phyloP scores from a whole-genome alignment of 805 yeast species.

The Candida odintsovae region DNA sequence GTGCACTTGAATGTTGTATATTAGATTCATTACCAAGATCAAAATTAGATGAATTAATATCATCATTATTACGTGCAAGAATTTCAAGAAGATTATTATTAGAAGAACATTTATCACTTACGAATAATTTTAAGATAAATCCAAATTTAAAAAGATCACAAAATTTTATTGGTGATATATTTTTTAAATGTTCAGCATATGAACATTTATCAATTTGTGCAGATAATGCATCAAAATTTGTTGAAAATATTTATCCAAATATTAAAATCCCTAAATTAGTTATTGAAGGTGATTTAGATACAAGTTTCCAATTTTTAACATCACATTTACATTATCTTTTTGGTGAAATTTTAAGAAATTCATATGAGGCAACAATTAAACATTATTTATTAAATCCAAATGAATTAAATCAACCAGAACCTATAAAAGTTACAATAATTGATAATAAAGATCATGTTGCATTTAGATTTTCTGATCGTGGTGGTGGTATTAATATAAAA shows the following conservation, averaged over 20 bases:
- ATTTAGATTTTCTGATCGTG: slow-evolving; percentile 81
- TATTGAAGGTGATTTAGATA: slow-evolving; percentile 66
- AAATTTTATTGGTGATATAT: slow-evolving; percentile 67
- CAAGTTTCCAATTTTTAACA: slow-evolving; percentile 75
- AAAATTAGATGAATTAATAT: slow-evolving; percentile 67
- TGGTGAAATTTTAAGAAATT: slow-evolving; percentile 83
- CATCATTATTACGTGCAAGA: slow-evolving; percentile 75
- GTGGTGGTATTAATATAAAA: slow-evolving; percentile 74
- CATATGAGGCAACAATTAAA: slow-evolving; percentile 73
- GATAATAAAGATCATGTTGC: slow-evolving; percentile 60
- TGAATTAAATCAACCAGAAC: slow-evolving; percentile 42
- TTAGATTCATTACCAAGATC: slow-evolving; percentile 50
- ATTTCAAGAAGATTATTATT: slow-evolving; percentile 86
- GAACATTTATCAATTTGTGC: slow-evolving; percentile 58
- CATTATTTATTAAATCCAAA: slow-evolving; percentile 30
- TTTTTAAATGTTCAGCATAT: slow-evolving; percentile 68
- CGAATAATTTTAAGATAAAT: slow-evolving; percentile 52
- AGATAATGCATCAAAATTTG: slow-evolving; percentile 42
- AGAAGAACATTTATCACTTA: slow-evolving; percentile 83
- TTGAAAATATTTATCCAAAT: slow-evolving; percentile 46
- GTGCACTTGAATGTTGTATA: slow-evolving; percentile 76
- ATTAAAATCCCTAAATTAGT: slow-evolving; percentile 65
- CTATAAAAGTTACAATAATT: slow-evolving; percentile 72
- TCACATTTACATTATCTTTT: slow-evolving; percentile 82
- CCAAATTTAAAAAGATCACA: slow-evolving; percentile 42